Conservation (phyloP, 768 basidiomycete genomes). For the Dentipellis fragilis region DNA sequence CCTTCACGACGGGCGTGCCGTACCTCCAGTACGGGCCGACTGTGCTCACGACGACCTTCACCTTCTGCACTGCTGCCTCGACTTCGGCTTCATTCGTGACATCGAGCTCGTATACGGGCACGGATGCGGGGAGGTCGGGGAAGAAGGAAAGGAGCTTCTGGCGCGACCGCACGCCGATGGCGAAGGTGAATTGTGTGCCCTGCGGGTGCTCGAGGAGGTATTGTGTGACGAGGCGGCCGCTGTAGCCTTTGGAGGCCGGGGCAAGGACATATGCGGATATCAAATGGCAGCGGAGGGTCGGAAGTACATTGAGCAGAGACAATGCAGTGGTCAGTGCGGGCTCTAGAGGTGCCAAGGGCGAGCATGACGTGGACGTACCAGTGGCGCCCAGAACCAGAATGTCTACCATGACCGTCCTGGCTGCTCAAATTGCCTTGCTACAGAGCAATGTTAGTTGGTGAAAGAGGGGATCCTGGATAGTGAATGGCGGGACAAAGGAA, state of each 20-base stretch:
- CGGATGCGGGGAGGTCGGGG: constrained; percentile 17
- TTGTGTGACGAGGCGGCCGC: constrained; percentile 11
- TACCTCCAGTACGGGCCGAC: constrained; percentile 68
- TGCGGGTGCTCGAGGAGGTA: constrained; percentile 12
- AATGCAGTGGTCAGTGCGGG: not conserved
- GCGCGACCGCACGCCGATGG: constrained; percentile 9
- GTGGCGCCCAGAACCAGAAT: constrained; percentile 14
- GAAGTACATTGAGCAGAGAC: not conserved
- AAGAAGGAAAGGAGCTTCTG: constrained; percentile 4
- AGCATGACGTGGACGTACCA: not conserved
- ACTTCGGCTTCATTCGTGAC: constrained; percentile 44
- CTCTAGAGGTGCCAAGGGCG: not conserved
- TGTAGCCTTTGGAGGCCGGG: constrained; percentile 1
- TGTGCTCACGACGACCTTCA: constrained; percentile 65
- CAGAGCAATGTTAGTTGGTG: too few species aligned
- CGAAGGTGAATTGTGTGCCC: constrained; percentile 8
- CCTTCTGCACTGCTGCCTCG: constrained; percentile 42
- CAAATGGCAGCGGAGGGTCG: not conserved
- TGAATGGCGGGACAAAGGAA: too few species aligned
- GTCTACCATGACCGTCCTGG: constrained; percentile 4
- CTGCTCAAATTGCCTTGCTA: too few species aligned
- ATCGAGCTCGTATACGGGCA: constrained; percentile 42
- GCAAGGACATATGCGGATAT: not conserved
- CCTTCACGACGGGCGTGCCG: constrained; percentile 66
- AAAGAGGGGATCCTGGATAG: too few species aligned